A percentile compares a stretch with the other conserved stretches of the same genome.
Evolutionary conservation across 164 flowering plant species (phyloP).

Genomic region (Litsea cubeba): DNA sequence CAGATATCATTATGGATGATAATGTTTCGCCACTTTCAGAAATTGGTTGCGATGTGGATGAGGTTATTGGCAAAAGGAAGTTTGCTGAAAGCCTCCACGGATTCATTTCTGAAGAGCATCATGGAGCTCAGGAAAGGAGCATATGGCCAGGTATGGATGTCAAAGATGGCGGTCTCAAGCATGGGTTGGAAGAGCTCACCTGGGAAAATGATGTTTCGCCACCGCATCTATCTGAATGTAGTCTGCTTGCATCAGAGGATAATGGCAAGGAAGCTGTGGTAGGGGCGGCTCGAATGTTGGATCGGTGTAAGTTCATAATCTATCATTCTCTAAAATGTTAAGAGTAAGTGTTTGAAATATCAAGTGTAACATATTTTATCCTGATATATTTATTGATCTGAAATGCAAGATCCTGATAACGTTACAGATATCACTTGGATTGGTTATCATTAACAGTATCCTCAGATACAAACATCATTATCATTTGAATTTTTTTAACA

Average conservation of each 20-base stretch:
- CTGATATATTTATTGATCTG: background rate
- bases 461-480: too few relatives aligned
- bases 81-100: background rate
- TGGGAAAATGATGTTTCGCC: background rate
- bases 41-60: background rate
- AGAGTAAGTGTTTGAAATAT: background rate
- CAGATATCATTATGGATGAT: constrained; percentile 40
- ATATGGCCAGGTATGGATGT: background rate
- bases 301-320: background rate
- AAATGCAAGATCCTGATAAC: too few relatives aligned
- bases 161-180: background rate
- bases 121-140: background rate
- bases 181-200: constrained; percentile 5
- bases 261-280: background rate
- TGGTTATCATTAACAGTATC: too few relatives aligned
- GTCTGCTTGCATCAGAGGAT: background rate
- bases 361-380: background rate
- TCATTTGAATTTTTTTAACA: too few relatives aligned
- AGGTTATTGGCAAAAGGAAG: background rate
- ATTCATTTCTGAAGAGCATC: background rate
- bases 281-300: background rate
- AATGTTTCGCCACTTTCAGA: constrained; percentile 16
- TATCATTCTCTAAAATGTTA: background rate
- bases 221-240: background rate
- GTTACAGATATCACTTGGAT: too few relatives aligned